Percentiles rank a stretch among this genome's conserved stretches.
Evolutionary conservation across 305 asterid genomes (phyloP).

Genomic region (Striga hermonthica): DNA sequence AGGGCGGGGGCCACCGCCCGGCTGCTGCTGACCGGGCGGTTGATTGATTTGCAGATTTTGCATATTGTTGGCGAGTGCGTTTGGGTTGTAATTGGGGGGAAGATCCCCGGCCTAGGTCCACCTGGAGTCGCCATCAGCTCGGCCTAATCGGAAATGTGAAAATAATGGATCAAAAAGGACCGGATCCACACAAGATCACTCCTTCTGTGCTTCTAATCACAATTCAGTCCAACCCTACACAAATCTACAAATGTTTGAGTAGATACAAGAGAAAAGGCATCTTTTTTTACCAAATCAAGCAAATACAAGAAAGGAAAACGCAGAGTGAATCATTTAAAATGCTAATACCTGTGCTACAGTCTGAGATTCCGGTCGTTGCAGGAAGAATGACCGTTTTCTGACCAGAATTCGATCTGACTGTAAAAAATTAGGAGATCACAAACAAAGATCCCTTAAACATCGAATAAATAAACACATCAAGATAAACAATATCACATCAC

Average conservation of each 20-base stretch:
- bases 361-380: no score
- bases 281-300: constrained; percentile 31
- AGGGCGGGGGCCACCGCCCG: constrained; percentile 52
- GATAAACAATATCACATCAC: no score
- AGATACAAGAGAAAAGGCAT: constrained; percentile 21
- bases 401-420: no score
- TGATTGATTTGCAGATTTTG: constrained; percentile 72
- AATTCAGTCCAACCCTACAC: constrained; percentile 29
- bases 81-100: constrained; percentile 77
- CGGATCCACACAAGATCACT: constrained; percentile 33
- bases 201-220: constrained; percentile 1
- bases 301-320: background rate
- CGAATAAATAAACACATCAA: no score
- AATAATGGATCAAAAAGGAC: background rate
- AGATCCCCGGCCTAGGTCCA: constrained; percentile 80
- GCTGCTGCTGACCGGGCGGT: constrained; percentile 50
- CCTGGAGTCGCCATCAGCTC: constrained; percentile 80
- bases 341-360: no score
- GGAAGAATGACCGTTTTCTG: no score
- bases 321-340: no score
- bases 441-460: no score
- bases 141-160: constrained; percentile 33
- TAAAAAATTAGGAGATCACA: no score
- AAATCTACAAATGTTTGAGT: constrained; percentile 25
- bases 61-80: constrained; percentile 69